Evolutionary conservation across 1,139 yeast species (phyloP).

Genomic region (Geotrichum fermentans): DNA sequence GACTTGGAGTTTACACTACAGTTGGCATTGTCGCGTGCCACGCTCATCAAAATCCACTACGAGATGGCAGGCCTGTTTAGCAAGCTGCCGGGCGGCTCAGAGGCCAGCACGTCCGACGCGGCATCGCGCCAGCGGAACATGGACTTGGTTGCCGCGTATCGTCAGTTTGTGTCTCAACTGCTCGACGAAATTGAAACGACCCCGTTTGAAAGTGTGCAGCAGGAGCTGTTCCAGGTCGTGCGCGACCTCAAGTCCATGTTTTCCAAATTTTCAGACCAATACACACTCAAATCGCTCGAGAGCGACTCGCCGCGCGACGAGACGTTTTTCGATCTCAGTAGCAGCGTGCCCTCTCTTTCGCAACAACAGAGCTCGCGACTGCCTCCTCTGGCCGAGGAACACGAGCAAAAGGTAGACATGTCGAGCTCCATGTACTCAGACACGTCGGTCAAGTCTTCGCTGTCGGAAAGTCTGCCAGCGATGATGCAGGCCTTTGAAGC

Average conservation of each 20-base stretch:
- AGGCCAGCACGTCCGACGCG: background rate
- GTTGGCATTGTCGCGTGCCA: constrained; percentile 36
- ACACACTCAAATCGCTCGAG: constrained; percentile 17
- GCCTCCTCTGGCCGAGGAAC: constrained; percentile 16
- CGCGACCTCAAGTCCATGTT: constrained; percentile 37
- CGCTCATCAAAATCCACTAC: constrained; percentile 36
- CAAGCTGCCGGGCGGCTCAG: constrained; percentile 22
- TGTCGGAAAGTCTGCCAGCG: constrained; percentile 32
- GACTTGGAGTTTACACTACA: constrained; percentile 35
- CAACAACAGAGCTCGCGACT: background rate
- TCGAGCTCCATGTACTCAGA: constrained; percentile 19
- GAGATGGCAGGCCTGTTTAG: constrained; percentile 32
- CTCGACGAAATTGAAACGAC: constrained; percentile 35
- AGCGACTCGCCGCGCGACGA: constrained; percentile 6
- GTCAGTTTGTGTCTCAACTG: constrained; percentile 35
- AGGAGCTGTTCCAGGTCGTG: constrained; percentile 37
- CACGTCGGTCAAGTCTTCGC: constrained; percentile 23
- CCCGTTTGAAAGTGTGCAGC: constrained; percentile 34
- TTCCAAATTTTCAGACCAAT: constrained; percentile 27
- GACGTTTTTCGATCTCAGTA: constrained; percentile 4
- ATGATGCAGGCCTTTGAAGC: constrained; percentile 32
- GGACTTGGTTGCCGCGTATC: constrained; percentile 30
- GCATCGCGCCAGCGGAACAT: background rate
- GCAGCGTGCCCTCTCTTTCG: background rate
- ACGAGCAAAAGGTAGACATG: constrained; percentile 3